These are phyloP conservation scores for Talaromyces nanjingensis DNA, from an alignment of 495 filamentous ascomycete genomes.

Conservation along the genomic window DNA sequence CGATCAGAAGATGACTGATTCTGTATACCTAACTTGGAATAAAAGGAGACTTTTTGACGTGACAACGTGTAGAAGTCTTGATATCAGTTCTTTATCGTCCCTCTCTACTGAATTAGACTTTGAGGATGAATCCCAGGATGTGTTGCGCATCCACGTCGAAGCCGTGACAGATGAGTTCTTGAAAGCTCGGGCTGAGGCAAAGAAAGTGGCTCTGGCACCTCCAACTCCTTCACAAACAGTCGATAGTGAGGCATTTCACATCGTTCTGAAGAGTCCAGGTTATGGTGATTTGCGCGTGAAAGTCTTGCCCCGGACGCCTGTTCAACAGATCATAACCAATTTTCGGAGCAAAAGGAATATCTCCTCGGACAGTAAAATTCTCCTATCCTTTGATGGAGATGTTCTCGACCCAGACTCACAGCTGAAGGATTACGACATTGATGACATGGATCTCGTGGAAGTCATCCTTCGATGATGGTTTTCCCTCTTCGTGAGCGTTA, in stretches of 20 bases:
- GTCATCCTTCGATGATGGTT: constrained; percentile 50
- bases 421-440: constrained; percentile 65
- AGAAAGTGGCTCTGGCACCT: neutral
- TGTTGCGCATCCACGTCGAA: constrained; percentile 53
- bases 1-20: constrained; percentile 30
- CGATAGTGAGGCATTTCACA: constrained; percentile 29
- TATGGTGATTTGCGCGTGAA: constrained; percentile 49
- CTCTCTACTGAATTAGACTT: constrained; percentile 22
- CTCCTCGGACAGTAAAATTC: constrained; percentile 42
- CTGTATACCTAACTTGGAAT: constrained; percentile 74
- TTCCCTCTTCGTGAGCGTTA: neutral
- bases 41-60: constrained; percentile 63
- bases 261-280: constrained; percentile 55
- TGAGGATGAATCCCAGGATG: constrained; percentile 21
- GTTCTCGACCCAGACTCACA: constrained; percentile 51
- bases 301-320: constrained; percentile 48
- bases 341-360: constrained; percentile 44
- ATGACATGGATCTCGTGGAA: constrained; percentile 72
- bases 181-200: constrained; percentile 11
- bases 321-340: constrained; percentile 46
- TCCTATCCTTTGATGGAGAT: constrained; percentile 77
- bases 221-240: constrained; percentile 15
- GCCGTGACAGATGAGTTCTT: constrained; percentile 58
- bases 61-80: constrained; percentile 61
- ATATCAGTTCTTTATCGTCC: constrained; percentile 43